These are phyloP conservation scores for Hysterangium stoloniferum DNA, from an alignment of 768 basidiomycete genomes.

Conservation along the genomic window DNA sequence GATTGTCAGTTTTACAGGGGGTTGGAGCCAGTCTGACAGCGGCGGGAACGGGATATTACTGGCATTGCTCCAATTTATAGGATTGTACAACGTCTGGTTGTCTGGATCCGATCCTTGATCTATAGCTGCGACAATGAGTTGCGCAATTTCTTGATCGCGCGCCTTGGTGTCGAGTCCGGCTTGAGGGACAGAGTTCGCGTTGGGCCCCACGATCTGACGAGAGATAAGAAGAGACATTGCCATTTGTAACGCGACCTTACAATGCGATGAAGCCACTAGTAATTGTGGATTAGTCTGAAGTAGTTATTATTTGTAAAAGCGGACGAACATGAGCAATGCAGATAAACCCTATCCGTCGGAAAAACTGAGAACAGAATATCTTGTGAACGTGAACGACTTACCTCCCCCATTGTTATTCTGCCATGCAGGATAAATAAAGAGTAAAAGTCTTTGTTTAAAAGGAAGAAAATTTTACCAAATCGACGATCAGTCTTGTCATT, in stretches of 20 bases:
- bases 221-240: not conserved
- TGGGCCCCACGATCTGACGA: conserved; percentile 40
- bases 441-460: not conserved
- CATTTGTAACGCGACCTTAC: conserved; percentile 16
- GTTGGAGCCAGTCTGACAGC: conserved; percentile 39
- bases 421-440: not conserved
- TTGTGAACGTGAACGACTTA: conserved; percentile 1
- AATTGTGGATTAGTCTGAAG: not conserved
- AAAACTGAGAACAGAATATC: not conserved
- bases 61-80: conserved; percentile 40
- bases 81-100: conserved; percentile 39
- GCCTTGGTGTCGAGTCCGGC: conserved; percentile 45
- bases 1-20: conserved; percentile 33
- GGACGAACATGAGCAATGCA: conserved; percentile 49
- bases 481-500: conserved; percentile 47
- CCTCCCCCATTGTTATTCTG: conserved; percentile 27
- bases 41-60: conserved; percentile 36
- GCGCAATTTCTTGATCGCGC: conserved; percentile 42
- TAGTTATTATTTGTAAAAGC: not conserved
- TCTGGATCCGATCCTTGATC: conserved; percentile 37
- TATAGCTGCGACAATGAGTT: conserved; percentile 36
- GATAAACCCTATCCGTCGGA: conserved; percentile 35
- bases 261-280: conserved; percentile 35
- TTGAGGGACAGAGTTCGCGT: conserved; percentile 43
- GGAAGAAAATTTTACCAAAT: conserved; percentile 30